Evolutionary conservation across 1,139 yeast species (phyloP), one percentile per base, ranked within the genome.

Genomic region (Williopsis jadinii): DNA sequence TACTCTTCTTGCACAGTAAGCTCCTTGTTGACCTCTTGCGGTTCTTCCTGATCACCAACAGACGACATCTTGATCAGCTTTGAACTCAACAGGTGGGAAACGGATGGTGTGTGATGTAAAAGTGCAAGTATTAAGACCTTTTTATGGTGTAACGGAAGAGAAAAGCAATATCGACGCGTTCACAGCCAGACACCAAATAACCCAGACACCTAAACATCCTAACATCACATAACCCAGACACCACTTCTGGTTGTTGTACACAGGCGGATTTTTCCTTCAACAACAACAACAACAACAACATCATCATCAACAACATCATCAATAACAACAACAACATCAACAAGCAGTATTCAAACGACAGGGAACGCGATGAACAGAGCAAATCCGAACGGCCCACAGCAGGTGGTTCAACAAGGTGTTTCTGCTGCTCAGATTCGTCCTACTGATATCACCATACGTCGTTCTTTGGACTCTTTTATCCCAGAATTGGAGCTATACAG

Each of bases 401-500:
- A 48, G 29, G 42, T 43, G 3, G 42, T 37, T 9, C 53, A 45
- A 19, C 48, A 44, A 28, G 50, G 49, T 5, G 44, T 47, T 12
- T 36, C 49, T 8, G 30, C 49, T 1, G 37, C 50, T 6, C 55
- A 53, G 41, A 38, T 53, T 13, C 56, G 59, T 30, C 59, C 59
- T 9, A 54, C 59, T 3, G 57, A 55, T 35, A 39, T 52, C 9
- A 40, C 53, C 33, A 53, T 55, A 37, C 54, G 58, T 2, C 47
- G 43, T 19, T 36, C 50, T 3, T 41, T 55, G 5, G 59, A 53
- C 33, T 27, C 32, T n/a, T 44, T 80, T 41, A 72, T 88, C 19
- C 95, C 96, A 8, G 90, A 85, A 53, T 79, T 88, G 33, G 77
- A 73, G 13, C 68, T 79, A 41, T 86, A 85, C 62, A 76, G 83